Conservation (phyloP, 2,329 filamentous ascomycete genomes). For the Arthroderma sp. region DNA sequence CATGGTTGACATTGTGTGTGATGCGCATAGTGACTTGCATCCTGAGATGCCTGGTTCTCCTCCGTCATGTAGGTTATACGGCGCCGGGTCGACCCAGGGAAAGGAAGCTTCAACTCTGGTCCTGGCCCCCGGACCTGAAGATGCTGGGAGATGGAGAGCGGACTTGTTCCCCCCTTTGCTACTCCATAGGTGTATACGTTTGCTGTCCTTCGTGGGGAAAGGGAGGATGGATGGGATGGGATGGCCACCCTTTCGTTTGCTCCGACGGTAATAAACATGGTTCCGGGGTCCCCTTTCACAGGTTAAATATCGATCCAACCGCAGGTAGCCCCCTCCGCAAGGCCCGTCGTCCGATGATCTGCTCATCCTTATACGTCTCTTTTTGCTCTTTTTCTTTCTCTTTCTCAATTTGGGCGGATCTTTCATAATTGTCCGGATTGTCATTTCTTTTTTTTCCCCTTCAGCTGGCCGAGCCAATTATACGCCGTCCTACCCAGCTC, state of each 20-base stretch:
- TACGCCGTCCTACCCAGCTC: conserved; percentile 2
- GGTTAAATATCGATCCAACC: neutral
- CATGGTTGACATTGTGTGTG: too few species aligned
- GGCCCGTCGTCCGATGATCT: neutral
- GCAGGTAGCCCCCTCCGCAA: neutral
- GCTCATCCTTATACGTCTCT: too few species aligned
- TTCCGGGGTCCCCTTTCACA: neutral
- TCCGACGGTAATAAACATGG: neutral
- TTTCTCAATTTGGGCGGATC: neutral
- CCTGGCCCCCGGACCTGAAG: neutral
- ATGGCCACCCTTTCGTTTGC: neutral
- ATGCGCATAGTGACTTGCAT: neutral
- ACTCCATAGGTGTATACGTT: neutral
- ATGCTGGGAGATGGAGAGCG: conserved; percentile 3
- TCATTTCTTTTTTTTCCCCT: conserved; percentile 1
- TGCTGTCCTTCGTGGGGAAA: neutral
- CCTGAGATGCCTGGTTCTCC: neutral
- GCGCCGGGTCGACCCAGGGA: neutral
- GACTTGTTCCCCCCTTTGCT: neutral
- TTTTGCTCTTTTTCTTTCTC: neutral
- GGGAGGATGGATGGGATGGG: neutral
- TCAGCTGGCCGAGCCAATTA: neutral
- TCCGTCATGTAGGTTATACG: neutral
- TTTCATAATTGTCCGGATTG: conserved; percentile 1
- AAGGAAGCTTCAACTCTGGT: neutral